Conservation (phyloP, 176 grass and related monocot species). For the Triticum turgidum region DNA sequence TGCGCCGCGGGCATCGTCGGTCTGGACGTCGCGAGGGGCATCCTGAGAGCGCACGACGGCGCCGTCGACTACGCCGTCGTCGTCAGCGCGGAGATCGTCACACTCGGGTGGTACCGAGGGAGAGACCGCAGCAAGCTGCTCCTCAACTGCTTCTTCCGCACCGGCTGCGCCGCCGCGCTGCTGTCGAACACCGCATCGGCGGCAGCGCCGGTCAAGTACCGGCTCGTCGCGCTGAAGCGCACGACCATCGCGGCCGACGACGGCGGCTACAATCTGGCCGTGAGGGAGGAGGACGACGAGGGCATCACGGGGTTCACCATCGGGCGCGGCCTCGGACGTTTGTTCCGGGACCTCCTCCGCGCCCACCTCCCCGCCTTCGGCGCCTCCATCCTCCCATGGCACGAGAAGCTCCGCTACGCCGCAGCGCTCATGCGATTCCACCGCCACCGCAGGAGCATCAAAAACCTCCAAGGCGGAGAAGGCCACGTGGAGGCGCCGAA, state of each 20-base stretch:
- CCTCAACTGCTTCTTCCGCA: conserved; percentile 49
- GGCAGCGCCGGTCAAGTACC: background rate
- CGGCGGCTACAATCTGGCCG: background rate
- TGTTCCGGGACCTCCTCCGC: background rate
- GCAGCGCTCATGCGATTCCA: background rate
- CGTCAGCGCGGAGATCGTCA: conserved; percentile 45
- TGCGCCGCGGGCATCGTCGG: conserved; percentile 4
- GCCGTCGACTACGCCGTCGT: conserved; percentile 35
- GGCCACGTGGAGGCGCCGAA: background rate
- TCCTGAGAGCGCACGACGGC: background rate
- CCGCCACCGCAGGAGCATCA: background rate
- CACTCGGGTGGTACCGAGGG: conserved; percentile 42
- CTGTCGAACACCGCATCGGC: background rate
- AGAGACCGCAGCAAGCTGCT: conserved; percentile 43
- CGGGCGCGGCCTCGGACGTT: background rate
- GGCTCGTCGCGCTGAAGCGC: background rate
- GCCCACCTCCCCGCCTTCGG: background rate
- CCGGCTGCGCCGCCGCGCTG: background rate
- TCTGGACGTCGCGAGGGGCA: conserved; percentile 35
- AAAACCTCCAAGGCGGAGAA: background rate
- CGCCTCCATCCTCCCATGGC: background rate
- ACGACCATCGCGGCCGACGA: background rate
- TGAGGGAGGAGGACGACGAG: conserved; percentile 3
- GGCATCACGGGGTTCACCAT: background rate
- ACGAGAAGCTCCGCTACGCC: conserved; percentile 5